Evolutionary conservation across 1,139 yeast species (phyloP), one percentile per base, ranked within the genome.

Genomic region (Hanseniaspora uvarum): DNA sequence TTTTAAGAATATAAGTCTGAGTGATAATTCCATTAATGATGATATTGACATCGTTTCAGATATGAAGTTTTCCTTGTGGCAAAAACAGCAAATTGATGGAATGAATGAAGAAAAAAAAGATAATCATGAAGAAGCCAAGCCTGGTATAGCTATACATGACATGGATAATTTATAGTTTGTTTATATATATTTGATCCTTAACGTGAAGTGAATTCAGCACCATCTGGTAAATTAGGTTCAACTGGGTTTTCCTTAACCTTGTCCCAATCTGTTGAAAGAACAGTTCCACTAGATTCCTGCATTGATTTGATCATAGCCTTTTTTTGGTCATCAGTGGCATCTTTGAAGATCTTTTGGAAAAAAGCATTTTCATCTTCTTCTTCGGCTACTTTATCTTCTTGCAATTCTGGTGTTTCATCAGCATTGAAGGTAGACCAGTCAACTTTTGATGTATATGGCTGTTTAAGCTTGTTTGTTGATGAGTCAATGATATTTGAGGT

Each of bases 261-360:
- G n/a, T 72, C 77, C 99, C 99, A 94, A 65, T 86, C 85, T 6
- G 98, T 94, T 51, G 95, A 86, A 58, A 94, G 72, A 1, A 94
- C 81, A 0, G 98, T 94, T 19, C 99, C 99, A 60, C 86, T 85
- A 61, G 95, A 86, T 68, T 94, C 96, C n/a, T 80, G 74, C 63
- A 79, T 92, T 53, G 96, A 86, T 70, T 94, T 94, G 94, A 87
- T 85, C 97, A 94, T 94, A 1, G 99, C 99, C 56, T 94, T 75
- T 60, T 74, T 75, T 0, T 95, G 83, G 63, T 92, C 96, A 11
- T 85, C 94, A 64, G 88, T 95, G 0, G 95, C 94, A 59, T 77
- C 81, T 40, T 77, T 76, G 69, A 84, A 94, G 12, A 94, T 66
- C 58, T 79, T 75, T 59, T 80, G 77, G 71, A 94, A 92, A 63